A percentile compares a stretch with the other conserved stretches of the same genome.
These are phyloP conservation scores for Alternaria solani DNA, from an alignment of 2,329 filamentous ascomycete genomes.

Conservation along the genomic window DNA sequence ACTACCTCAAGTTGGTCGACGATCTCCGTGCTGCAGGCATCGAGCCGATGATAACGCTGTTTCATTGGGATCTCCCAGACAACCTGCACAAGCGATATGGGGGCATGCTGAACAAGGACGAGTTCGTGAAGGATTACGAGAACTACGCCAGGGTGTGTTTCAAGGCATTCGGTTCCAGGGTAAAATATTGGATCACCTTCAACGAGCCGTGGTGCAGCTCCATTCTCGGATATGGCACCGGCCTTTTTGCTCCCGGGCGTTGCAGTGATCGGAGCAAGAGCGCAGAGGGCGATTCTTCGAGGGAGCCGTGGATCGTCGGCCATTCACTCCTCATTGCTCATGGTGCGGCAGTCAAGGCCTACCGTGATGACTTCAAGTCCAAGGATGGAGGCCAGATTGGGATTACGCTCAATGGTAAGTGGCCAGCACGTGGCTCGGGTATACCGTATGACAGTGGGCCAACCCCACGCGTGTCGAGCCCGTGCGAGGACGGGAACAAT, in stretches of 20 bases:
- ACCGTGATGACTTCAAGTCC: constrained; percentile 81
- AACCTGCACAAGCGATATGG: constrained; percentile 81
- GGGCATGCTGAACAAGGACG: constrained; percentile 79
- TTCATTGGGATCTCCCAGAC: constrained; percentile 88
- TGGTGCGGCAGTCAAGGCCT: constrained; percentile 80
- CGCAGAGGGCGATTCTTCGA: constrained; percentile 73
- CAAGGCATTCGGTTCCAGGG: constrained; percentile 73
- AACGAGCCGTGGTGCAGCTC: constrained; percentile 90
- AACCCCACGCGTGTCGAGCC: neutral
- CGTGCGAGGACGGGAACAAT: neutral
- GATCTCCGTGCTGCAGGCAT: constrained; percentile 80
- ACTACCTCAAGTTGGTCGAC: constrained; percentile 81
- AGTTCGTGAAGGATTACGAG: constrained; percentile 84
- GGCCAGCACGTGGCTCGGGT: constrained; percentile 26
- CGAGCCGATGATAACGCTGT: constrained; percentile 80
- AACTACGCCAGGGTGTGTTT: constrained; percentile 81
- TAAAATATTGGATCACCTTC: constrained; percentile 90
- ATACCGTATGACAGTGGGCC: constrained; percentile 17
- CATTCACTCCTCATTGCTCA: constrained; percentile 84
- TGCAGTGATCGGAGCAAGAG: constrained; percentile 78
- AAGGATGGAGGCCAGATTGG: constrained; percentile 78
- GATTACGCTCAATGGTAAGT: constrained; percentile 81
- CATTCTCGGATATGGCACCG: constrained; percentile 80
- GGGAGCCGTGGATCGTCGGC: constrained; percentile 83
- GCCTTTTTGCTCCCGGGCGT: constrained; percentile 82